phyloP scores from a whole-genome alignment of 2,329 filamentous ascomycete genomes.

The Trichoderma oligosporum region DNA sequence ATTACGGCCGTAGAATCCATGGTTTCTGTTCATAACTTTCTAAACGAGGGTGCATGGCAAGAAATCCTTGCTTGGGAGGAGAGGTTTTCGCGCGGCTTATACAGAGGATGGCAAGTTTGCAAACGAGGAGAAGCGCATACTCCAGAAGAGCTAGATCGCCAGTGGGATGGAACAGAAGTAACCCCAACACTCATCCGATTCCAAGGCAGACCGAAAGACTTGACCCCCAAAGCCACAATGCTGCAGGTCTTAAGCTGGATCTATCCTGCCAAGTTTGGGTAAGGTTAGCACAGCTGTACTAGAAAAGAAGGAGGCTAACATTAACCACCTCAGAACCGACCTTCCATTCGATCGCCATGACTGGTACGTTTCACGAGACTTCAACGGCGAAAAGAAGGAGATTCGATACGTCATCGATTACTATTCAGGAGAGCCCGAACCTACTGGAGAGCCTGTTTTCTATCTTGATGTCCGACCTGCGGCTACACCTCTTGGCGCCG shows the following conservation, averaged over 20 bases:
- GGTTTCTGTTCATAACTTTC: conserved; percentile 96
- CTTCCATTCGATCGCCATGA: conserved; percentile 96
- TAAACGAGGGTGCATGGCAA: conserved; percentile 95
- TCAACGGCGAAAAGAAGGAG: conserved; percentile 66
- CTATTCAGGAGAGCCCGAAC: conserved; percentile 73
- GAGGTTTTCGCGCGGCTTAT: conserved; percentile 72
- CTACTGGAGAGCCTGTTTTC: conserved; percentile 85
- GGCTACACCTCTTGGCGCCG: conserved; percentile 71
- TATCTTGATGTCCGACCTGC: conserved; percentile 92
- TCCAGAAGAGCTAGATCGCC: conserved; percentile 42
- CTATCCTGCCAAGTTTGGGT: conserved; percentile 77
- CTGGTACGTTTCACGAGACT: conserved; percentile 81
- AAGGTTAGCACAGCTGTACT: conserved; percentile 30
- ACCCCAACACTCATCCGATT: conserved; percentile 79
- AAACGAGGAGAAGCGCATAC: conserved; percentile 66
- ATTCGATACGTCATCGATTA: conserved; percentile 96
- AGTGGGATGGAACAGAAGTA: conserved; percentile 50
- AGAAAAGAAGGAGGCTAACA: conserved; percentile 8
- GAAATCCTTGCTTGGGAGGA: conserved; percentile 95
- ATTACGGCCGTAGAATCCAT: conserved; percentile 91
- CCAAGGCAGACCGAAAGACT: conserved; percentile 80
- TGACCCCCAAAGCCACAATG: conserved; percentile 88
- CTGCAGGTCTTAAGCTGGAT: conserved; percentile 73
- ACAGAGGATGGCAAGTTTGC: conserved; percentile 69
- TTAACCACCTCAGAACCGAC: conserved; percentile 59